Evolutionary conservation across 768 basidiomycete species (phyloP).

Genomic region (Suillus spraguei): DNA sequence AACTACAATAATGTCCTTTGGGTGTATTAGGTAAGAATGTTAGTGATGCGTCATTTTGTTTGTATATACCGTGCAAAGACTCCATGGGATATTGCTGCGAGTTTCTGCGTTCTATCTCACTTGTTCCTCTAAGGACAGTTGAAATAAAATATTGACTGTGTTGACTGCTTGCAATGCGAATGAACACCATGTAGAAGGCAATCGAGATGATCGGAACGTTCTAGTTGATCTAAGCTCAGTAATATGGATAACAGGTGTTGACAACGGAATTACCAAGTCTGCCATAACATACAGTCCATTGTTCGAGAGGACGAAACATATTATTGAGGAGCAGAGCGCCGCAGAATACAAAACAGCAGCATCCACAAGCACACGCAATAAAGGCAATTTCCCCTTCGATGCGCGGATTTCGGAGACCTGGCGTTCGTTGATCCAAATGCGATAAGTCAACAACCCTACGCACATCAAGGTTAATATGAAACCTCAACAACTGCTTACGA

Average conservation of each 20-base stretch:
- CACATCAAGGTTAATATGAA: background rate
- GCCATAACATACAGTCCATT: slow-evolving; percentile 9
- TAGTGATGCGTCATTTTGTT: too few species aligned
- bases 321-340: slow-evolving; percentile 10
- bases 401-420: background rate
- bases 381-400: background rate
- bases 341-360: too few species aligned
- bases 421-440: background rate
- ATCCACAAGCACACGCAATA: background rate
- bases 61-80: too few species aligned
- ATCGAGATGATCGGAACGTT: slow-evolving; percentile 3
- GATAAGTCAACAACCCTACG: background rate
- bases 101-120: too few species aligned
- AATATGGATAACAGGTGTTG: background rate
- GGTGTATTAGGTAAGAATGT: too few species aligned
- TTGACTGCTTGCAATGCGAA: too few species aligned
- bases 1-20: too few species aligned
- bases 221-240: background rate
- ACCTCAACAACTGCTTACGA: background rate
- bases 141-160: too few species aligned
- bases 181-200: too few species aligned
- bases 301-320: slow-evolving; percentile 7
- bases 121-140: too few species aligned
- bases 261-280: background rate
- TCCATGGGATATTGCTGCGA: too few species aligned